Base-by-base conservation (phyloP, 2,329 filamentous ascomycete species). In the Aureobasidium namibiae region DNA sequence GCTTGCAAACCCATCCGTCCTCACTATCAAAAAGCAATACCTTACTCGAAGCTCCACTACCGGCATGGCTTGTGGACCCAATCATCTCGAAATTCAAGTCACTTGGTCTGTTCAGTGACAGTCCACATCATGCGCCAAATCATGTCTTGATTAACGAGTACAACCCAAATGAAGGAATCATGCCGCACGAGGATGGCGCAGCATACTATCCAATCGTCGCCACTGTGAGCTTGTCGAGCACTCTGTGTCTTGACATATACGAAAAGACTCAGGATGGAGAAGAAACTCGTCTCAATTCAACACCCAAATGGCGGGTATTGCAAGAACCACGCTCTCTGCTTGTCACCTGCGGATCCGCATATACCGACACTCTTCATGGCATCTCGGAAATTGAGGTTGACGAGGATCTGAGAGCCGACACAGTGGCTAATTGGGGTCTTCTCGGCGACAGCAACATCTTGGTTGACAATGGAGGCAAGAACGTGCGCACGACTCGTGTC, bases 91-190 rank as follows among this genome's bases (percentile, higher is more conserved):
- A 82, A 36, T 74, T 79, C 61, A 64, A 75, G 23, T 63, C 67
- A 1, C 66, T 81, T 0, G 73, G 73, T 4, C 74, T 86, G 13
- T 87, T 86, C 67, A 62, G 70, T 2, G 70, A 78, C 21, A 89
- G 91, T 53, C 89, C 89, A 5, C 92, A 97, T 68, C 67, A 76
- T 18, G 79, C 77, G 4, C 90, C 92, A 2, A 99, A 97, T 67
- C 94, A 97, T 74, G 90, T 95, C 46, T 79, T 97, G 38, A 85
- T 97, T 66, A 99, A 99, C 69, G 92, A 96, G 72, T 99, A 97
- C 72, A 80, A 80, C 1, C 84, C 89, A 0, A 90, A 89, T 1
- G 83, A 96, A 63, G 92, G 92, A n/a, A 97, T 97, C 65, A 95
- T 96, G 89, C 86, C 92, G 48, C 92, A 97, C 72, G 94, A 96